A percentile compares a stretch with the other conserved stretches of the same genome.
These are phyloP conservation scores for Paramecium pentaurelia DNA, from an alignment of 73 alveolate genomes.

Conservation along the genomic window DNA sequence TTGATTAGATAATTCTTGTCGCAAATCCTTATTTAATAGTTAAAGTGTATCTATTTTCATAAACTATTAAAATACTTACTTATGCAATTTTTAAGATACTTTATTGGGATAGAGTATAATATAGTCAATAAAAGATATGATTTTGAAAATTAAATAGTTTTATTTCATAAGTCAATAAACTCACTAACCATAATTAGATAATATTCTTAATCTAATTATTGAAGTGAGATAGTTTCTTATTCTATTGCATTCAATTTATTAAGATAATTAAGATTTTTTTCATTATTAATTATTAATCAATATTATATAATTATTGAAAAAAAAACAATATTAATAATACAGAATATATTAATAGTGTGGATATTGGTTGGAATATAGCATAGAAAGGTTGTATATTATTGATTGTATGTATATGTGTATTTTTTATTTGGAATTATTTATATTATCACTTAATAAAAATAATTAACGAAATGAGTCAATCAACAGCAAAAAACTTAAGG, in stretches of 20 bases:
- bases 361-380: background rate
- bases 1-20: background rate
- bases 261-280: background rate
- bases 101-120: background rate
- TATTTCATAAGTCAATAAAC: background rate
- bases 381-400: background rate
- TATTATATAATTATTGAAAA: background rate
- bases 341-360: background rate
- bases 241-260: background rate
- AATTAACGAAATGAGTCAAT: slow-evolving; percentile 48
- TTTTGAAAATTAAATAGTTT: background rate
- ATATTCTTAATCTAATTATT: background rate
- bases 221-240: background rate
- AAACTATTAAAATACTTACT: background rate
- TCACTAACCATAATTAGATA: background rate
- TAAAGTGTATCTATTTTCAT: background rate
- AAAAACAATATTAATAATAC: background rate
- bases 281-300: background rate
- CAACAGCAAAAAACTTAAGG: slow-evolving; percentile 43
- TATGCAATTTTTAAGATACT: background rate
- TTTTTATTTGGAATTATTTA: background rate
- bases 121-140: background rate
- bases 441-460: background rate
- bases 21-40: background rate
- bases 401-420: background rate